phyloP scores from a whole-genome alignment of 768 basidiomycete genomes.

The Naganishia friedmannii region DNA sequence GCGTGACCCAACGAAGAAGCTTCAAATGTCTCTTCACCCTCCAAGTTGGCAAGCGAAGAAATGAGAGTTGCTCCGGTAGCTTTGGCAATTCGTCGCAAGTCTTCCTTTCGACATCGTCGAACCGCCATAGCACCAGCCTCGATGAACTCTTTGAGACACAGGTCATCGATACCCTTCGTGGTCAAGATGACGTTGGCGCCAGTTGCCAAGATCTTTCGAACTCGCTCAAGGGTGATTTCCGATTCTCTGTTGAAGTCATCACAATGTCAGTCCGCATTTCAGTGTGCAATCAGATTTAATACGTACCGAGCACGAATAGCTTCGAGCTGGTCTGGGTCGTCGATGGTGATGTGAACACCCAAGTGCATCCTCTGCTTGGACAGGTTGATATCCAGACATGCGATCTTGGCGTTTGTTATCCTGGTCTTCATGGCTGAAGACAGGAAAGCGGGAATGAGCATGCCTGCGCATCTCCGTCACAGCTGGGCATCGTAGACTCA shows the following conservation, averaged over 20 bases:
- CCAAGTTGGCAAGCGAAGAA: conserved; percentile 88
- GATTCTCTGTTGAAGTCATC: conserved; percentile 63
- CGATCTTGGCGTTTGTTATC: conserved; percentile 89
- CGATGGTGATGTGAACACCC: conserved; percentile 93
- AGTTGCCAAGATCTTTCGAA: conserved; percentile 89
- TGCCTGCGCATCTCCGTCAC: background rate
- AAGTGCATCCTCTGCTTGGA: conserved; percentile 96
- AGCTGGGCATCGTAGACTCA: conserved; percentile 49
- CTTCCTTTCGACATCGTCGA: conserved; percentile 94
- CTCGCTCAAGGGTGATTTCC: conserved; percentile 91
- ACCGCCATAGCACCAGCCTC: conserved; percentile 99
- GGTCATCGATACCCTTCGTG: conserved; percentile 97
- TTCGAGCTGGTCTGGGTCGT: conserved; percentile 92
- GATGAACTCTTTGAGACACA: conserved; percentile 96
- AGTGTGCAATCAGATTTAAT: background rate
- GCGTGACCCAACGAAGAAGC: conserved; percentile 82
- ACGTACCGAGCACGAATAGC: conserved; percentile 67
- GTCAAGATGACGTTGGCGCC: conserved; percentile 97
- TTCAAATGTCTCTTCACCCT: conserved; percentile 97
- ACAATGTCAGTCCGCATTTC: background rate
- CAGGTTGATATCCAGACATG: conserved; percentile 96
- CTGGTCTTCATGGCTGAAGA: conserved; percentile 91
- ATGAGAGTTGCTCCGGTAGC: conserved; percentile 93
- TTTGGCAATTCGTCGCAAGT: conserved; percentile 91
- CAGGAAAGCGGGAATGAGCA: background rate